Conservation (phyloP, 768 basidiomycete species). For the Phanerodontia chrysosporium region DNA sequence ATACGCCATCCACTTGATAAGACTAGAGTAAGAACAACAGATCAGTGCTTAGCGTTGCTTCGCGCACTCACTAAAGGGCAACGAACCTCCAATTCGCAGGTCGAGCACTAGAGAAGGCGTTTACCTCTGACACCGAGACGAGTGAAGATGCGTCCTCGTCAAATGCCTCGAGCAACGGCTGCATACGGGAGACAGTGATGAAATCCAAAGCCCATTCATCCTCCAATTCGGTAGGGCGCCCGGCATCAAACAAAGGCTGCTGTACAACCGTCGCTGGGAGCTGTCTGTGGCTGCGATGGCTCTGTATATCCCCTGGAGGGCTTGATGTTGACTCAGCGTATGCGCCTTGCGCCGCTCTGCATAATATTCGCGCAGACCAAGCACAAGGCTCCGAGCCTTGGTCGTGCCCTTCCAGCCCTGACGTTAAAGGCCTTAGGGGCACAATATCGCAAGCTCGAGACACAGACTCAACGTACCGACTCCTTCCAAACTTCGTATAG, state of each 20-base stretch:
- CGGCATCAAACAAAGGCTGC: neutral
- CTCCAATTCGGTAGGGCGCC: neutral
- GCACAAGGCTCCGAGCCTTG: constrained; percentile 19
- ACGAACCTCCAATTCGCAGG: constrained; percentile 18
- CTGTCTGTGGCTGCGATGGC: neutral
- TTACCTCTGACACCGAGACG: constrained; percentile 19
- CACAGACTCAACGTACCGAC: constrained; percentile 3
- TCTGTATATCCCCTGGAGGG: neutral
- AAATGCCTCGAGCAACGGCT: constrained; percentile 17
- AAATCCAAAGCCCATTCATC: constrained; percentile 23
- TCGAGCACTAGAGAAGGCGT: constrained; percentile 16
- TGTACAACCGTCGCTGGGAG: too few species aligned
- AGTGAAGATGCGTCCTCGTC: constrained; percentile 20
- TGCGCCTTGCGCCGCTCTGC: neutral
- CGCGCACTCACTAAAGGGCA: too few species aligned
- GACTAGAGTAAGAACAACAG: neutral
- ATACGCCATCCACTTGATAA: constrained; percentile 17
- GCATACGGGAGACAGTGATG: constrained; percentile 15
- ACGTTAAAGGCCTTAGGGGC: neutral
- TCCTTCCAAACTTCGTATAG: constrained; percentile 17
- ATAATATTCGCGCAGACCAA: constrained; percentile 19
- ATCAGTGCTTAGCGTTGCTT: neutral
- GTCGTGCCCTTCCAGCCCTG: constrained; percentile 22
- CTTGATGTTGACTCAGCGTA: neutral
- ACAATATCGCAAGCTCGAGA: neutral